Evolutionary conservation across 164 flowering plant genomes (phyloP).

Genomic region (Dillenia suffruticosa): DNA sequence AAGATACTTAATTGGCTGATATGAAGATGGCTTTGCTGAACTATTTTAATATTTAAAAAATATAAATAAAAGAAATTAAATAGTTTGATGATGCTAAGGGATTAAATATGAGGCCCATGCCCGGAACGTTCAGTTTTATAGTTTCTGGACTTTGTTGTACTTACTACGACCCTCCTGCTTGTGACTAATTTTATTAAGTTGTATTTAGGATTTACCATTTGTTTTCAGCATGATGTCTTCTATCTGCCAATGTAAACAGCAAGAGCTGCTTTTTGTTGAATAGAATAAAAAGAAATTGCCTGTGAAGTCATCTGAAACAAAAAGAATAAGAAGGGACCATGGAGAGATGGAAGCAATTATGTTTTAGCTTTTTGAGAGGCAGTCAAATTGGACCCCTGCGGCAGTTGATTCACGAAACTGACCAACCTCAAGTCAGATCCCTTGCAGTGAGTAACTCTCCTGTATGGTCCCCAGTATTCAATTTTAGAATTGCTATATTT

Average conservation of each 20-base stretch:
- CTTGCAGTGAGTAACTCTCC: too few species aligned
- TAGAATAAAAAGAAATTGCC: conserved; percentile 69
- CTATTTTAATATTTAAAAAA: too few species aligned
- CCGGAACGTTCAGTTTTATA: conserved; percentile 33
- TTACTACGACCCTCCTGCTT: background rate
- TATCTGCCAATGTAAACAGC: background rate
- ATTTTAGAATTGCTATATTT: too few species aligned
- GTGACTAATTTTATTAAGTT: background rate
- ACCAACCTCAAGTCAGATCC: conserved; percentile 89
- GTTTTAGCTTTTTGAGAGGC: conserved; percentile 87
- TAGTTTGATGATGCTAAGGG: conserved; percentile 54
- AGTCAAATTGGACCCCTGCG: conserved; percentile 79
- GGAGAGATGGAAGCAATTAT: conserved; percentile 77
- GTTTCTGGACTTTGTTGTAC: conserved; percentile 29
- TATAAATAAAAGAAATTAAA: too few species aligned
- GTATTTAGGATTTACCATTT: background rate
- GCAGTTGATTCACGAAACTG: conserved; percentile 69
- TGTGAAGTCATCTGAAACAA: conserved; percentile 53
- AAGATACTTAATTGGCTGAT: too few species aligned
- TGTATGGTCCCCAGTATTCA: too few species aligned
- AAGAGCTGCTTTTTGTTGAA: conserved; percentile 12
- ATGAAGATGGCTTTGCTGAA: too few species aligned
- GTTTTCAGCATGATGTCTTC: background rate
- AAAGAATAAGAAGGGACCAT: conserved; percentile 80
- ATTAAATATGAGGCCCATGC: conserved; percentile 60